phyloP scores from a whole-genome alignment of 73 alveolate genomes.

The Paramecium tetraurelia region DNA sequence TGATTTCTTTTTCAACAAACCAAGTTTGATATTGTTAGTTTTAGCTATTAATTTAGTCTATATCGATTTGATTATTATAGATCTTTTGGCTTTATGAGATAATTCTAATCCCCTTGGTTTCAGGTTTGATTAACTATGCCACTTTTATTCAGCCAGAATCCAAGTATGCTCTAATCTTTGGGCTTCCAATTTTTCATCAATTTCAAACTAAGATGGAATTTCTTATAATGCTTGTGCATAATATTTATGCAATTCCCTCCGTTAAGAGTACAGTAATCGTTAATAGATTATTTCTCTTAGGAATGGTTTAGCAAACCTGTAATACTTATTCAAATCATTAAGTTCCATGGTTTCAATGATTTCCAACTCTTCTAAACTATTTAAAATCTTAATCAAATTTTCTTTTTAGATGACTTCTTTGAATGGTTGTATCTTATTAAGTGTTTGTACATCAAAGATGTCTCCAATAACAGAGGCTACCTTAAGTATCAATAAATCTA shows the following conservation, averaged over 20 bases:
- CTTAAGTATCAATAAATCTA: not conserved
- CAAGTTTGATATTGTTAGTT: not conserved
- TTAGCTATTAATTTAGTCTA: not conserved
- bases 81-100: constrained; percentile 54
- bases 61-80: constrained; percentile 51
- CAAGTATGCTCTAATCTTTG: constrained; percentile 43
- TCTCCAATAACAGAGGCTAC: constrained; percentile 57
- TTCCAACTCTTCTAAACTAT: not conserved
- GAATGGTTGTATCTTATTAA: not conserved
- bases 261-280: constrained; percentile 25
- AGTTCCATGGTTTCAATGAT: constrained; percentile 41
- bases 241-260: constrained; percentile 41
- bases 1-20: constrained; percentile 28
- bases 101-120: not conserved
- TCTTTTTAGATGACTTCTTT: constrained; percentile 5
- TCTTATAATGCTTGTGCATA: constrained; percentile 52
- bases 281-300: constrained; percentile 47
- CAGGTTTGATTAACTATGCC: not conserved
- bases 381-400: not conserved
- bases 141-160: constrained; percentile 33
- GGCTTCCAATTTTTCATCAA: not conserved
- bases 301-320: constrained; percentile 43
- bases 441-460: constrained; percentile 52
- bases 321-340: constrained; percentile 15
- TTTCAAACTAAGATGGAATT: constrained; percentile 52